Percentiles rank a stretch among this genome's conserved stretches.
phyloP scores from a whole-genome alignment of 768 basidiomycete species.

The Bullera alba region DNA sequence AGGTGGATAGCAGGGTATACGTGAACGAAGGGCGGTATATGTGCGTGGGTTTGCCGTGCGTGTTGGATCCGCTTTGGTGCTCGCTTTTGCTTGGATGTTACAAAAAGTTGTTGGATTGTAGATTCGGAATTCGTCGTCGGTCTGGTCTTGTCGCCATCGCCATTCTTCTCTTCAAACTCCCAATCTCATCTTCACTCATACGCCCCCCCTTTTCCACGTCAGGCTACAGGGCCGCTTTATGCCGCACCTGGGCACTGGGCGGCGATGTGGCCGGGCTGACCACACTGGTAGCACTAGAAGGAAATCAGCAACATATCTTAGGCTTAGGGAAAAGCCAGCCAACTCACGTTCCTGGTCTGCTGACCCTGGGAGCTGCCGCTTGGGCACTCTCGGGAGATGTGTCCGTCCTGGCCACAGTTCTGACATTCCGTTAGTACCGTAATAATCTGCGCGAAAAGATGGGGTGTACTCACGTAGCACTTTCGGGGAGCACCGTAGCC shows the following conservation, averaged over 20 bases:
- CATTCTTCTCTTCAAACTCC: no score
- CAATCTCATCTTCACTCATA: no score
- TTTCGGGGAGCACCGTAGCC: conserved; percentile 33
- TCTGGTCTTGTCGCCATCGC: no score
- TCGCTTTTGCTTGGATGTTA: no score
- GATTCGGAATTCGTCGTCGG: no score
- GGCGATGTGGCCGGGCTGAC: conserved; percentile 45
- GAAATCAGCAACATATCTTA: neutral
- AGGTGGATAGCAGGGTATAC: no score
- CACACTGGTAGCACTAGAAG: conserved; percentile 37
- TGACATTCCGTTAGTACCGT: conserved; percentile 1
- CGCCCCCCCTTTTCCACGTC: neutral
- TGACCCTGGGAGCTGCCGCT: no score
- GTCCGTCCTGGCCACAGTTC: conserved; percentile 47
- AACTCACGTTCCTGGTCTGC: conserved; percentile 31
- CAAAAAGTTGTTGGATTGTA: no score
- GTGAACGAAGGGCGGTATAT: no score
- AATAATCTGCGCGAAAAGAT: neutral
- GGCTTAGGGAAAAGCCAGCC: neutral
- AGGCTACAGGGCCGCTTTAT: conserved; percentile 9
- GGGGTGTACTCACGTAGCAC: conserved; percentile 43
- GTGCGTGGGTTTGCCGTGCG: no score
- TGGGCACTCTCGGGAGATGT: conserved; percentile 47
- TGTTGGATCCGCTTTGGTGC: no score
- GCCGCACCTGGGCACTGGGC: conserved; percentile 37